These are phyloP conservation scores for Xylaria sp. DNA, from an alignment of 2,329 filamentous ascomycete species.

Conservation along the genomic window DNA sequence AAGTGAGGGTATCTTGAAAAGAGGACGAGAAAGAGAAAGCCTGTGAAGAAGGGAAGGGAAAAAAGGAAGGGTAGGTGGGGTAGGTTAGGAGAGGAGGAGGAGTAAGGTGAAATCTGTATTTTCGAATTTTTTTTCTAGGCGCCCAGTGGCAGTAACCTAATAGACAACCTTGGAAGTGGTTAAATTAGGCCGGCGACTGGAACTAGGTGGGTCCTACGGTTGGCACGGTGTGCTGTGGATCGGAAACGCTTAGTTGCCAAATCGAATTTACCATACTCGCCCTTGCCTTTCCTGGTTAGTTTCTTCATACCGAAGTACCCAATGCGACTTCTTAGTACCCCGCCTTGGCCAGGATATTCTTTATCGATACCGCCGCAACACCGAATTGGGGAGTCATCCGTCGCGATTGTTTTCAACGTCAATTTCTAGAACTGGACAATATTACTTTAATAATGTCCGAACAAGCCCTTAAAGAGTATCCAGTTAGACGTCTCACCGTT, in stretches of 20 bases:
- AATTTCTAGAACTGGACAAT: no score
- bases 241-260: background rate
- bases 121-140: slow-evolving; percentile 43
- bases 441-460: no score
- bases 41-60: slow-evolving; percentile 41
- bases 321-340: background rate
- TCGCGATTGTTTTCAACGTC: background rate
- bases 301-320: background rate
- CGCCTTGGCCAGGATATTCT: background rate
- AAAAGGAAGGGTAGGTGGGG: slow-evolving; percentile 48
- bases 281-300: slow-evolving; percentile 1
- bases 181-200: slow-evolving; percentile 19
- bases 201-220: slow-evolving; percentile 3
- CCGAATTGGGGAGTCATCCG: background rate
- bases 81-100: slow-evolving; percentile 42
- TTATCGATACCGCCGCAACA: slow-evolving; percentile 40
- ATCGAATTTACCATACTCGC: background rate
- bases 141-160: background rate
- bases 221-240: slow-evolving; percentile 23
- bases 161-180: background rate
- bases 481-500: no score
- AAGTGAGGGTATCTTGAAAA: slow-evolving; percentile 48
- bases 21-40: slow-evolving; percentile 43
- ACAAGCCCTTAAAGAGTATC: no score
- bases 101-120: slow-evolving; percentile 43